These are phyloP conservation scores for Aegilops bicornis DNA, from an alignment of 176 grass and related monocot genomes.

Conservation along the genomic window DNA sequence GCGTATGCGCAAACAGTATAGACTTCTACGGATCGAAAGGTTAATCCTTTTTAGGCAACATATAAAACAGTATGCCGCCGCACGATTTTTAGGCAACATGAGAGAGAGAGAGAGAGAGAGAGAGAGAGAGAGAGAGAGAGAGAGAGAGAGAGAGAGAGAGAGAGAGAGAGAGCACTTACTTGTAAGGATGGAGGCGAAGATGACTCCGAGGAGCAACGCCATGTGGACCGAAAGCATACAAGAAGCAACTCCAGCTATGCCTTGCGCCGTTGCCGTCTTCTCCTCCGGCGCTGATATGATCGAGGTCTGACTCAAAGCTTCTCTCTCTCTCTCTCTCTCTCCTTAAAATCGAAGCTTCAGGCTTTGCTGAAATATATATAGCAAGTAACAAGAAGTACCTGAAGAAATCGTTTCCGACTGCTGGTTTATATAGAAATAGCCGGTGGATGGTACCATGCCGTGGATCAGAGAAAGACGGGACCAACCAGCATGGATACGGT, in stretches of 20 bases:
- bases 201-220: neutral
- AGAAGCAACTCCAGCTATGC: neutral
- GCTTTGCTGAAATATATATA: no score
- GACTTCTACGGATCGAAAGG: neutral
- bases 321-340: neutral
- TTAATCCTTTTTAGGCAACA: no score
- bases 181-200: constrained; percentile 27
- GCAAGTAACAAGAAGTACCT: neutral
- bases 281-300: neutral
- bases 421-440: neutral
- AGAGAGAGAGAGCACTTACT: neutral
- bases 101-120: no score
- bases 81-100: no score
- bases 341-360: neutral
- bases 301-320: neutral
- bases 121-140: no score
- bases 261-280: neutral
- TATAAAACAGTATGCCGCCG: no score
- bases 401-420: neutral
- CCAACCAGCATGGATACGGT: neutral
- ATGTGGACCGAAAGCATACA: neutral
- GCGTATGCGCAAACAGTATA: neutral
- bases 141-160: no score
- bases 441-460: neutral
- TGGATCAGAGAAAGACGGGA: neutral